Conservation (phyloP, 371 early-diverging fungal genomes). For the Rhizopus stolonifer region DNA sequence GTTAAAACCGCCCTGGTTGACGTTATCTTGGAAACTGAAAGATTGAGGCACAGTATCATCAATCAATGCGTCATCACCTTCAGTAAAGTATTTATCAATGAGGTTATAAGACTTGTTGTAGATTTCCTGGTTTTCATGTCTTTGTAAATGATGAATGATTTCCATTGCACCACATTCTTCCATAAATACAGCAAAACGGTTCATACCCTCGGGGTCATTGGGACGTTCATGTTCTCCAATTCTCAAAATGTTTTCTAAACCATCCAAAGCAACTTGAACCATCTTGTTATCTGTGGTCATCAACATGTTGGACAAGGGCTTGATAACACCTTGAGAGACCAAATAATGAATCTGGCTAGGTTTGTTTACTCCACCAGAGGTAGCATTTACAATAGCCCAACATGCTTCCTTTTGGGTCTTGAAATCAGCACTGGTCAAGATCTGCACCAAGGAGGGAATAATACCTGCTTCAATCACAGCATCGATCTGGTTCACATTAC, state of each 20-base stretch:
- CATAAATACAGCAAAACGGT: constrained; percentile 81
- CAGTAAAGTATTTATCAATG: constrained; percentile 92
- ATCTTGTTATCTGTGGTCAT: constrained; percentile 74
- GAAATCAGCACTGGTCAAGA: constrained; percentile 67
- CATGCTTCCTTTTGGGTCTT: constrained; percentile 69
- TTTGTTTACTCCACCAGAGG: constrained; percentile 74
- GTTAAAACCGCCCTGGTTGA: constrained; percentile 31
- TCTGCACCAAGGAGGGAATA: constrained; percentile 86
- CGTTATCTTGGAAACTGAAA: constrained; percentile 23
- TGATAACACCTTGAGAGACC: constrained; percentile 77
- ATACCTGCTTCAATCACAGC: constrained; percentile 92
- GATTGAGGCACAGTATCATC: constrained; percentile 9
- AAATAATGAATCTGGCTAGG: constrained; percentile 81
- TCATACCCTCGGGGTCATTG: constrained; percentile 58
- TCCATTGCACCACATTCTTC: constrained; percentile 94
- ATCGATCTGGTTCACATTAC: constrained; percentile 92
- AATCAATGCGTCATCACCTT: constrained; percentile 63
- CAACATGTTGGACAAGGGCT: constrained; percentile 86
- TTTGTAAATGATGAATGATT: constrained; percentile 86
- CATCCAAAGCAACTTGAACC: constrained; percentile 86
- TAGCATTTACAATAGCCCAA: constrained; percentile 96
- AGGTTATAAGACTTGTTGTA: constrained; percentile 91
- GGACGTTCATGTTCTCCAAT: constrained; percentile 46
- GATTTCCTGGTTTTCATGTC: constrained; percentile 90
- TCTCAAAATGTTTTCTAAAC: constrained; percentile 82